Conservation (phyloP, 2,329 filamentous ascomycete genomes). For the Exophiala sideris region DNA sequence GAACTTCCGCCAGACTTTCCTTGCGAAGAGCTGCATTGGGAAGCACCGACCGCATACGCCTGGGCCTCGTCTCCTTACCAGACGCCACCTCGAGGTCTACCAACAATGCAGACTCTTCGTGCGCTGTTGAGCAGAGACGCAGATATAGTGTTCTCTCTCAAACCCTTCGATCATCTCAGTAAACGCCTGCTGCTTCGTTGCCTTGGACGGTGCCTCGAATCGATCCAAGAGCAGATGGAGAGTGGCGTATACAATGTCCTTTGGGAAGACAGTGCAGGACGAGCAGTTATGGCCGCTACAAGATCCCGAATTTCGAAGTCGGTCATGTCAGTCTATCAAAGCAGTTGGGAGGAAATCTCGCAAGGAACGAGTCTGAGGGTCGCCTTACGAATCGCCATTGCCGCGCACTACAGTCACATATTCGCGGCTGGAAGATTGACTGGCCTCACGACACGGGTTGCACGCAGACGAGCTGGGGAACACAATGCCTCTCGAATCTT, state of each 20-base stretch:
- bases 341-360: slow-evolving; percentile 5
- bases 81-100: slow-evolving; percentile 1
- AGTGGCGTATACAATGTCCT: not conserved
- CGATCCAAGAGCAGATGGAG: slow-evolving; percentile 5
- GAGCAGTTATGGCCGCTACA: not conserved
- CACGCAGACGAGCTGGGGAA: not conserved
- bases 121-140: not conserved
- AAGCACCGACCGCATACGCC: slow-evolving; percentile 5
- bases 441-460: slow-evolving; percentile 4
- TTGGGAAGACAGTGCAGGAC: slow-evolving; percentile 2
- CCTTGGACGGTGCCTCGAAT: not conserved
- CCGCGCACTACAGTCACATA: slow-evolving; percentile 8
- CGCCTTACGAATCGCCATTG: slow-evolving; percentile 2
- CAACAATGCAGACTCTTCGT: slow-evolving; percentile 7
- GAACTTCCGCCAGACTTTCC: slow-evolving; percentile 4
- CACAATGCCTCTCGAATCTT: not conserved
- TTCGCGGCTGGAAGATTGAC: slow-evolving; percentile 4
- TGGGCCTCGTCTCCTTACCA: slow-evolving; percentile 9
- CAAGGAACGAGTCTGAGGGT: not conserved
- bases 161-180: not conserved
- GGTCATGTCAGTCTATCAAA: slow-evolving; percentile 5
- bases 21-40: slow-evolving; percentile 7
- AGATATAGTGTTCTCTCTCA: not conserved
- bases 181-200: slow-evolving; percentile 7
- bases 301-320: not conserved